Conservation (phyloP, 495 filamentous ascomycete genomes). For the Neurospora sp. region DNA sequence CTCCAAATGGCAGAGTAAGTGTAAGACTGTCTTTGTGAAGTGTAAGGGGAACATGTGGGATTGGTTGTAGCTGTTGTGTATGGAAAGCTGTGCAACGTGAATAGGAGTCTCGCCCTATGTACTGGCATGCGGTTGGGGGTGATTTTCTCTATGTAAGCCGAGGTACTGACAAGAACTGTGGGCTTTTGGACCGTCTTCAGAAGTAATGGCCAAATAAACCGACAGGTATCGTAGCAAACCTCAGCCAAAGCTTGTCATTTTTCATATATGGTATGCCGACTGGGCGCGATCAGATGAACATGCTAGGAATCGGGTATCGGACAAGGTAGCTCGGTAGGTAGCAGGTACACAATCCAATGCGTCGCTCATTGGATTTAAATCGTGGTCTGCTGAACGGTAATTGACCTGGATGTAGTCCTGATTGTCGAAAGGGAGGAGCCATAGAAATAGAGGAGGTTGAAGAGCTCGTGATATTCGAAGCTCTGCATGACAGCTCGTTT, state of each 20-base stretch:
- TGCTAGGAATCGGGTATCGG: neutral
- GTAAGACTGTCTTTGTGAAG: neutral
- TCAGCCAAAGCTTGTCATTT: neutral
- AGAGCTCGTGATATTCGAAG: neutral
- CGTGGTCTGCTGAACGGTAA: neutral
- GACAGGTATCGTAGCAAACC: neutral
- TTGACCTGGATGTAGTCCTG: neutral
- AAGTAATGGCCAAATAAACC: neutral
- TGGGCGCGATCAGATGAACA: neutral
- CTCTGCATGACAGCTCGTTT: neutral
- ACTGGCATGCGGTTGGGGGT: neutral
- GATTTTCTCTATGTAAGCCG: neutral
- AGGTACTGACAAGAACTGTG: neutral
- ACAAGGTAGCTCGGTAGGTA: neutral
- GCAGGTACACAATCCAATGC: neutral
- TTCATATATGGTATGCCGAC: neutral
- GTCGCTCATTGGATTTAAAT: neutral
- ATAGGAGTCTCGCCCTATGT: neutral
- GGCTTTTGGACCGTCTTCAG: no score
- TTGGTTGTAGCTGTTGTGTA: neutral
- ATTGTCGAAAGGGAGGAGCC: neutral
- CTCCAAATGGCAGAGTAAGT: neutral
- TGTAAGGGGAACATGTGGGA: neutral
- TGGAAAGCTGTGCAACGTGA: neutral
- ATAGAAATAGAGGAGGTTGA: neutral